Conservation (phyloP, 1,284 basidiomycete genomes). For the Pseudozyma hubeiensis region DNA sequence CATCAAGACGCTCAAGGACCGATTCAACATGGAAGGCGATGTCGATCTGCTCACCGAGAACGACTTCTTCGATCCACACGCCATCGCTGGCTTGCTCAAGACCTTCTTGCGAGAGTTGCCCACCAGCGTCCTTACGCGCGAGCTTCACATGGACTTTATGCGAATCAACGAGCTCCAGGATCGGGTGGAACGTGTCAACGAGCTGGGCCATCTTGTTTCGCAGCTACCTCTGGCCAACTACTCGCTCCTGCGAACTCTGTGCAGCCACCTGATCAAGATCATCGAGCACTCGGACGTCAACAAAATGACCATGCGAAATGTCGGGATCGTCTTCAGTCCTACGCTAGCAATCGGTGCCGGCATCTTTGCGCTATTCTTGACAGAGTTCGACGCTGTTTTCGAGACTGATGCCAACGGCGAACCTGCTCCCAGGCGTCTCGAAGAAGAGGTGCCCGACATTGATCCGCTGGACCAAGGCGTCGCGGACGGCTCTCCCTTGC, state of each 20-base stretch:
- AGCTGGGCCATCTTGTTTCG: slow-evolving; percentile 86
- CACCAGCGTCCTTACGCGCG: slow-evolving; percentile 60
- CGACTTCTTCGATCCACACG: slow-evolving; percentile 61
- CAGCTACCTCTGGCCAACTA: slow-evolving; percentile 92
- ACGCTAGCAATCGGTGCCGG: slow-evolving; percentile 64
- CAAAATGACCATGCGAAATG: slow-evolving; percentile 99
- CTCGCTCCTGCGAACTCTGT: slow-evolving; percentile 88
- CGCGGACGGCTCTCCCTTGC: not conserved
- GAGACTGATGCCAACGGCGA: slow-evolving; percentile 59
- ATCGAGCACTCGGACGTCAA: slow-evolving; percentile 89
- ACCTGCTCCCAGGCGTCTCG: slow-evolving; percentile 48
- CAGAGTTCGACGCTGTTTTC: slow-evolving; percentile 63
- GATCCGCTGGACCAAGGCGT: slow-evolving; percentile 6
- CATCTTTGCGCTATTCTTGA: slow-evolving; percentile 62
- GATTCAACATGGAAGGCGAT: slow-evolving; percentile 79
- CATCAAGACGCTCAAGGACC: slow-evolving; percentile 91
- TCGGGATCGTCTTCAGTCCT: slow-evolving; percentile 84
- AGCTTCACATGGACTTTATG: slow-evolving; percentile 64
- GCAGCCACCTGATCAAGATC: slow-evolving; percentile 94
- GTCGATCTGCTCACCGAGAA: slow-evolving; percentile 62
- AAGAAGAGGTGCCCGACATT: slow-evolving; percentile 30
- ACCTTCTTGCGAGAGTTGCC: slow-evolving; percentile 64
- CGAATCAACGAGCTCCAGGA: slow-evolving; percentile 79
- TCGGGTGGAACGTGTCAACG: slow-evolving; percentile 84
- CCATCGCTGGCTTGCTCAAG: slow-evolving; percentile 65